Percentiles rank a stretch among this genome's conserved stretches.
Conservation (phyloP, 331 rosid species). For the Acacia pycnantha region DNA sequence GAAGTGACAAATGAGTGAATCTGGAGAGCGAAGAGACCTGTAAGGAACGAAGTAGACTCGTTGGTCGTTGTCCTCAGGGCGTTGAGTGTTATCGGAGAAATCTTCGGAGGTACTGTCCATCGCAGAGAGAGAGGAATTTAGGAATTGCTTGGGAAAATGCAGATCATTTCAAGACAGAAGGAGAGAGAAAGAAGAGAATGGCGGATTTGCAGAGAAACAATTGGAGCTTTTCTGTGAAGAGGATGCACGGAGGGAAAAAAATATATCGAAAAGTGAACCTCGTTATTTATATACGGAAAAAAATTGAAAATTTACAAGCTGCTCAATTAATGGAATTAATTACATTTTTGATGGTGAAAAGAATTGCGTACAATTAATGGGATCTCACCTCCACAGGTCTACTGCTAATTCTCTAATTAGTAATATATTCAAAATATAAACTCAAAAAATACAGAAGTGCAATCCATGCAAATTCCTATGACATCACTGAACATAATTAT, state of each 20-base stretch:
- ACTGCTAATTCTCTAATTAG: not conserved
- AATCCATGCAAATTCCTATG: not conserved
- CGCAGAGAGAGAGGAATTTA: constrained; percentile 26
- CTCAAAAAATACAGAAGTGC: not conserved
- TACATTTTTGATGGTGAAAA: too few species aligned
- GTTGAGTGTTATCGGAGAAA: constrained; percentile 55
- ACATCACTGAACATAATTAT: not conserved
- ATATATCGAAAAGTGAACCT: not conserved
- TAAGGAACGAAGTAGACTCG: constrained; percentile 91
- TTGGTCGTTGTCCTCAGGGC: constrained; percentile 51
- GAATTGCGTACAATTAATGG: too few species aligned
- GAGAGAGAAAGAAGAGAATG: constrained; percentile 27
- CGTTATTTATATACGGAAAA: not conserved
- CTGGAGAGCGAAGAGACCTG: constrained; percentile 49
- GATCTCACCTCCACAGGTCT: too few species aligned
- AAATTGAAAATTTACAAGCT: too few species aligned
- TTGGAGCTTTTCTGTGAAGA: constrained; percentile 52
- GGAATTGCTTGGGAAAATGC: constrained; percentile 24
- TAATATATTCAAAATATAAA: not conserved
- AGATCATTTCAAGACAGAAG: constrained; percentile 25
- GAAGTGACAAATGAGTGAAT: constrained; percentile 30
- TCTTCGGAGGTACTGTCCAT: constrained; percentile 68
- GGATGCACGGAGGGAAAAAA: constrained; percentile 45
- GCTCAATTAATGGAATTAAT: not conserved
- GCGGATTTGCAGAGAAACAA: constrained; percentile 68